Conservation (phyloP, 2,329 filamentous ascomycete genomes). For the Elsinoe batatas region DNA sequence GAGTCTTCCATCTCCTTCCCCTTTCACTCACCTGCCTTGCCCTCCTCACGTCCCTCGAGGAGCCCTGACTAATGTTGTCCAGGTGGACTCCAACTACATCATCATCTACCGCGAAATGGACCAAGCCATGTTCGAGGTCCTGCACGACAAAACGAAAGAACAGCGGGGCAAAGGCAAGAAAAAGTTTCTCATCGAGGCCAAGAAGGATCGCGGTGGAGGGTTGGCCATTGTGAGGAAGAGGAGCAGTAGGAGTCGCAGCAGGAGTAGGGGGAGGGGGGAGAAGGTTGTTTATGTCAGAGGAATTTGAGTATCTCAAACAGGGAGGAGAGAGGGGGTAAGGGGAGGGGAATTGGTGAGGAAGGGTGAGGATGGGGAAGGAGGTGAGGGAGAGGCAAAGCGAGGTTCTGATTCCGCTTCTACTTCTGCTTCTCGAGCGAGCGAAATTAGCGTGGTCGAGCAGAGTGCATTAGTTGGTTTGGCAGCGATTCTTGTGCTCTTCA, state of each 20-base stretch:
- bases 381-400: no score
- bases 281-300: neutral
- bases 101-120: constrained; percentile 12
- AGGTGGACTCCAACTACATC: constrained; percentile 10
- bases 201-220: neutral
- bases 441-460: no score
- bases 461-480: no score
- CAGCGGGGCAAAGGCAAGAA: neutral
- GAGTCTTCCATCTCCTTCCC: neutral
- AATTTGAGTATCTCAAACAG: neutral
- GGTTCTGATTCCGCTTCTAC: no score
- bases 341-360: no score
- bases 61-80: neutral
- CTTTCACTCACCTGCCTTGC: neutral
- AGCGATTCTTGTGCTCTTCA: no score
- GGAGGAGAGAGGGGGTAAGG: no score
- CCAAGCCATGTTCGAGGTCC: constrained; percentile 4
- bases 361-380: no score
- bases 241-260: constrained; percentile 4
- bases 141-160: constrained; percentile 7
- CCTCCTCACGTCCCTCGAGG: neutral
- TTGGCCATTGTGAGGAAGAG: constrained; percentile 5
- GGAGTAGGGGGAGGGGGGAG: neutral
- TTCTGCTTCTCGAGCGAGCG: no score
- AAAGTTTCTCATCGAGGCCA: constrained; percentile 10